A percentile compares a stretch with the other conserved stretches of the same genome.
Conservation (phyloP, 805 yeast genomes). For the Sungouiella thailandica region DNA sequence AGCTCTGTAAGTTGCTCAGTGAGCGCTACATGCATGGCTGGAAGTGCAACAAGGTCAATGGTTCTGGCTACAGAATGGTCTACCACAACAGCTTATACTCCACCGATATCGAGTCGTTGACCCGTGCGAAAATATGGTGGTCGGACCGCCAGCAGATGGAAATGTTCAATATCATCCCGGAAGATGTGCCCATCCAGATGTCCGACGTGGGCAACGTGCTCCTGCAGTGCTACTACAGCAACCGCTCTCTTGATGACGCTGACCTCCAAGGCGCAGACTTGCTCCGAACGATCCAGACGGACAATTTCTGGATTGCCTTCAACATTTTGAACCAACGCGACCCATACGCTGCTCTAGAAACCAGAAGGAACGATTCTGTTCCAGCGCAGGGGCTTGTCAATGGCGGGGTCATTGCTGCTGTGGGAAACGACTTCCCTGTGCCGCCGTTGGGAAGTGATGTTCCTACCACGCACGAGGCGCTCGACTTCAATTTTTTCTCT, state of each 20-base stretch:
- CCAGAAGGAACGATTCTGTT: background rate
- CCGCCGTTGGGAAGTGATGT: background rate
- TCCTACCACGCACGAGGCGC: slow-evolving; percentile 1
- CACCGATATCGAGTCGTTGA: slow-evolving; percentile 3
- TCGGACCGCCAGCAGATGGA: slow-evolving; percentile 9
- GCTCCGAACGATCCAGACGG: slow-evolving; percentile 14
- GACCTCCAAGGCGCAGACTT: slow-evolving; percentile 10
- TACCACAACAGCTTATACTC: slow-evolving; percentile 4
- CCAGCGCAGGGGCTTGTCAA: background rate
- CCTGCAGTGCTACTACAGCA: slow-evolving; percentile 7
- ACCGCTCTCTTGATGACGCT: slow-evolving; percentile 6
- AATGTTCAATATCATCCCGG: slow-evolving; percentile 5
- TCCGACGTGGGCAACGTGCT: slow-evolving; percentile 1
- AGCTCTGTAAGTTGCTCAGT: slow-evolving; percentile 9
- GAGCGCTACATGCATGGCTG: slow-evolving; percentile 15
- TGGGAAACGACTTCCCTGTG: background rate
- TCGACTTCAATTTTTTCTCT: slow-evolving; percentile 10
- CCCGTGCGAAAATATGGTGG: slow-evolving; percentile 5
- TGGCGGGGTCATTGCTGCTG: background rate
- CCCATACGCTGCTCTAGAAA: background rate
- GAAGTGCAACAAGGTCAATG: slow-evolving; percentile 11
- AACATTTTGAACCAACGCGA: slow-evolving; percentile 10
- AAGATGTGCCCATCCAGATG: slow-evolving; percentile 3
- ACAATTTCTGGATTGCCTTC: slow-evolving; percentile 14
- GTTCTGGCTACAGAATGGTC: slow-evolving; percentile 5